These are phyloP conservation scores for Chlamydomonas incerta DNA, from an alignment of 139 green algal genomes.

Conservation along the genomic window DNA sequence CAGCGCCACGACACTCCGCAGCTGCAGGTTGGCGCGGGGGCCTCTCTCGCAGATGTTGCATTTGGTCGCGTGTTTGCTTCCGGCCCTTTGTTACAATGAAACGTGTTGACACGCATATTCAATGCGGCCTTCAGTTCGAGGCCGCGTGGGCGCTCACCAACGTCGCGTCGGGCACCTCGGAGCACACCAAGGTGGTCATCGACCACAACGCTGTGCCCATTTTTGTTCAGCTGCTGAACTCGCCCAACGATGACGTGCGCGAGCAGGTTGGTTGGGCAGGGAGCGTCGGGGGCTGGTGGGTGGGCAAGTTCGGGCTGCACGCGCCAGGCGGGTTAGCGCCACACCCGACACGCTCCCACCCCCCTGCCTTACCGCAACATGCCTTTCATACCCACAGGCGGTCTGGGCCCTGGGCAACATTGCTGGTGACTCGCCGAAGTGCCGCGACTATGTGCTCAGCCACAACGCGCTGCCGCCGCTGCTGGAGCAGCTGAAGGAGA, in stretches of 20 bases:
- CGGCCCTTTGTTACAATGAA: too few relatives aligned
- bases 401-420: conserved; percentile 99
- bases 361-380: too few relatives aligned
- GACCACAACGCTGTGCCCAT: conserved; percentile 96
- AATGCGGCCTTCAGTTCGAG: conserved; percentile 86
- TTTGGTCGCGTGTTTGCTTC: background rate
- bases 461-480: conserved; percentile 90
- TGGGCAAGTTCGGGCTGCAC: too few relatives aligned
- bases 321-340: too few relatives aligned
- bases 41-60: background rate
- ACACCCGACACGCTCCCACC: too few relatives aligned
- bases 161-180: conserved; percentile 96
- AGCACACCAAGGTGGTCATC: conserved; percentile 98
- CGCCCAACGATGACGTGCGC: conserved; percentile 93
- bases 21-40: conserved; percentile 73
- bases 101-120: too few relatives aligned
- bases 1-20: conserved; percentile 84
- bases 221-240: conserved; percentile 95
- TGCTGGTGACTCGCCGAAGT: conserved; percentile 92
- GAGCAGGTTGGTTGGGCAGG: conserved; percentile 87
- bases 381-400: conserved; percentile 80
- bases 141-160: conserved; percentile 99
- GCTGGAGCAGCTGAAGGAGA: conserved; percentile 92
- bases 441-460: conserved; percentile 94
- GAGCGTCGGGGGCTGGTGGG: too few relatives aligned